phyloP scores from a whole-genome alignment of 139 green algal species.

The Parachlorella kessleri region DNA sequence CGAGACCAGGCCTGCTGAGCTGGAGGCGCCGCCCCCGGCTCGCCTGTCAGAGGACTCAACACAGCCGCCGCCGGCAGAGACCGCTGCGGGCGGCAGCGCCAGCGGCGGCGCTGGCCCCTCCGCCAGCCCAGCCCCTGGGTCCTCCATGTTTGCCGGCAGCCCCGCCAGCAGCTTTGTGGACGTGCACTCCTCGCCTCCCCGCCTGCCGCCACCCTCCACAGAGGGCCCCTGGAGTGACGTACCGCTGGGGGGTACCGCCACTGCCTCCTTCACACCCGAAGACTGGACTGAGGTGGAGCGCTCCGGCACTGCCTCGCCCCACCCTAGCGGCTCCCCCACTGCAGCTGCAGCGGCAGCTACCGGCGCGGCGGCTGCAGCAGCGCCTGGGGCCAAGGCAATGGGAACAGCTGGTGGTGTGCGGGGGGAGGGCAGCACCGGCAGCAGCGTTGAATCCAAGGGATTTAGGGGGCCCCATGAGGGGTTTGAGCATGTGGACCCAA shows the following conservation, averaged over 20 bases:
- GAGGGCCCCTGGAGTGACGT: neutral
- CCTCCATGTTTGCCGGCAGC: neutral
- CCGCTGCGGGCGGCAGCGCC: too few relatives aligned
- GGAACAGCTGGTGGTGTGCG: neutral
- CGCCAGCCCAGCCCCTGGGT: neutral
- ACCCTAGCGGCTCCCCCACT: neutral
- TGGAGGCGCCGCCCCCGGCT: too few relatives aligned
- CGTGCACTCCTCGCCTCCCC: neutral
- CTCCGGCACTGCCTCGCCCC: neutral
- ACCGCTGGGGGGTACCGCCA: neutral
- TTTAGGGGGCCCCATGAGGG: too few relatives aligned
- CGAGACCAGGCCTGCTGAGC: neutral
- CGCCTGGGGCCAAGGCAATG: neutral
- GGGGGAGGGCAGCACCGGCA: too few relatives aligned
- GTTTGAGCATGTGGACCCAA: neutral
- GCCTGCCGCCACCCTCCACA: too few relatives aligned
- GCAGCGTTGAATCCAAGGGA: too few relatives aligned
- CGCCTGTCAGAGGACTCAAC: too few relatives aligned
- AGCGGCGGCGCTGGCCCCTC: too few relatives aligned
- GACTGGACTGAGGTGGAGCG: neutral
- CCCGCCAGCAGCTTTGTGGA: neutral
- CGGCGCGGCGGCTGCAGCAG: neutral
- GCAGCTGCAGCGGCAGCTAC: neutral
- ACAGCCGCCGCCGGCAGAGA: neutral
- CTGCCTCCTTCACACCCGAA: neutral